Percentiles rank a stretch among this genome's conserved stretches.
These are phyloP conservation scores for Begonia masoniana DNA, from an alignment of 306 rosid genomes.

Conservation along the genomic window DNA sequence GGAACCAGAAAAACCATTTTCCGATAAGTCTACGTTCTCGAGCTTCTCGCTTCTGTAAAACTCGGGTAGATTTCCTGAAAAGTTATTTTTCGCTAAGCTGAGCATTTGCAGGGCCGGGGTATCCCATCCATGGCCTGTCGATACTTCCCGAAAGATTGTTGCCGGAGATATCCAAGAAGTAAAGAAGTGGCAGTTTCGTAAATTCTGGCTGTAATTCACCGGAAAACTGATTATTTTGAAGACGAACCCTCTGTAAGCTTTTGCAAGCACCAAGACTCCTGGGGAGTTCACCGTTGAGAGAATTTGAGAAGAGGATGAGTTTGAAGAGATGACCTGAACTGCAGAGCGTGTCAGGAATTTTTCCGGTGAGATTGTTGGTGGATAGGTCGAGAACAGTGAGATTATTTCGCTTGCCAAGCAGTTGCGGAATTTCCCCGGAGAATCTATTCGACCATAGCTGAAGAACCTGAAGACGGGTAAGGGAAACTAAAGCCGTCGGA, in stretches of 20 bases:
- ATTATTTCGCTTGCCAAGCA: slow-evolving; percentile 57
- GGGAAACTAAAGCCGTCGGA: slow-evolving; percentile 40
- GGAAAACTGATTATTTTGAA: slow-evolving; percentile 62
- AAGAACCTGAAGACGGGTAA: slow-evolving; percentile 73
- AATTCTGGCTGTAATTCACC: slow-evolving; percentile 37
- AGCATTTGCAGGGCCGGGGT: slow-evolving; percentile 76
- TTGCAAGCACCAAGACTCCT: slow-evolving; percentile 35
- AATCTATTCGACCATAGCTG: slow-evolving; percentile 88
- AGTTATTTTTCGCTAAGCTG: slow-evolving; percentile 42
- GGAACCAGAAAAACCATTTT: slow-evolving; percentile 40
- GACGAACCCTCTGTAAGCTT: slow-evolving; percentile 59
- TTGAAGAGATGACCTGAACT: slow-evolving; percentile 49
- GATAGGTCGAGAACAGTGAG: slow-evolving; percentile 81
- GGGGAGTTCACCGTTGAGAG: slow-evolving; percentile 48
- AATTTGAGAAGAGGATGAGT: slow-evolving; percentile 78
- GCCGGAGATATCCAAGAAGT: slow-evolving; percentile 69
- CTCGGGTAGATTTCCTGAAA: slow-evolving; percentile 51
- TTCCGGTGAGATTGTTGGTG: slow-evolving; percentile 54
- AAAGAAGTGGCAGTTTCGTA: slow-evolving; percentile 34
- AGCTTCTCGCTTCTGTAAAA: slow-evolving; percentile 39
- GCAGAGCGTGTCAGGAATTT: slow-evolving; percentile 53
- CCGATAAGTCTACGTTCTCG: slow-evolving; percentile 55
- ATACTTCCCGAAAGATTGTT: slow-evolving; percentile 55
- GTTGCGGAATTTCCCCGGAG: slow-evolving; percentile 53
- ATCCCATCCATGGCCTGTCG: slow-evolving; percentile 39